These are phyloP conservation scores for Danielozyma ontarioensis DNA, from an alignment of 805 yeast species.

Conservation along the genomic window DNA sequence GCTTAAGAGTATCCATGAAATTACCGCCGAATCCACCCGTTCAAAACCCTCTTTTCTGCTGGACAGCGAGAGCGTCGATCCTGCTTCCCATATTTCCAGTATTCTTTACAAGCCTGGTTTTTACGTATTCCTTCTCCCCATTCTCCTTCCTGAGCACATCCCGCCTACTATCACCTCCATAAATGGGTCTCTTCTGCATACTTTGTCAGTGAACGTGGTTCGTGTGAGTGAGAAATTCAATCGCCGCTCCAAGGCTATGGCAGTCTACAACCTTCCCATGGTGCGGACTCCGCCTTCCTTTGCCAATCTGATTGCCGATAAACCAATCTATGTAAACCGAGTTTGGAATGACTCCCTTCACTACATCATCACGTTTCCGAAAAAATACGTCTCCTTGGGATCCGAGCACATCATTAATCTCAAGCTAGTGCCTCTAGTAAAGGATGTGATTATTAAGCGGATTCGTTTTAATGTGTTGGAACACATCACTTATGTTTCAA, in stretches of 20 bases:
- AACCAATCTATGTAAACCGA: constrained; percentile 71
- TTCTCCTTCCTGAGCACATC: constrained; percentile 53
- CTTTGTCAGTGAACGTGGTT: constrained; percentile 34
- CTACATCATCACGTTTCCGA: constrained; percentile 68
- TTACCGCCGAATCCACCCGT: too few relatives aligned
- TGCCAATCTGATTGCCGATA: constrained; percentile 56
- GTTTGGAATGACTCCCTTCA: constrained; percentile 69
- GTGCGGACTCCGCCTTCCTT: constrained; percentile 53
- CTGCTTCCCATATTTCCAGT: neutral
- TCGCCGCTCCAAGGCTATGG: constrained; percentile 29
- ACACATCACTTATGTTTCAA: constrained; percentile 57
- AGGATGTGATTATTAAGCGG: constrained; percentile 57
- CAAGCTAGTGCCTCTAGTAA: constrained; percentile 61
- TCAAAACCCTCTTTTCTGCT: too few relatives aligned
- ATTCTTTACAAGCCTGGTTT: constrained; percentile 52
- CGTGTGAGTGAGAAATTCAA: constrained; percentile 30
- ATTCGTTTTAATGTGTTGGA: constrained; percentile 64
- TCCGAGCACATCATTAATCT: constrained; percentile 56
- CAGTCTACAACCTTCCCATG: constrained; percentile 38
- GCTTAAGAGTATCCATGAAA: constrained; percentile 6
- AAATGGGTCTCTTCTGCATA: constrained; percentile 44
- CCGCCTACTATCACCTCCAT: constrained; percentile 58
- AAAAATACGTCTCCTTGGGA: constrained; percentile 62
- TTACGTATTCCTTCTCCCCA: constrained; percentile 63
- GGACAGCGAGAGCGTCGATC: too few relatives aligned